phyloP scores from a whole-genome alignment of 1,284 basidiomycete genomes.

The Phellopilus nigrolimitatus region DNA sequence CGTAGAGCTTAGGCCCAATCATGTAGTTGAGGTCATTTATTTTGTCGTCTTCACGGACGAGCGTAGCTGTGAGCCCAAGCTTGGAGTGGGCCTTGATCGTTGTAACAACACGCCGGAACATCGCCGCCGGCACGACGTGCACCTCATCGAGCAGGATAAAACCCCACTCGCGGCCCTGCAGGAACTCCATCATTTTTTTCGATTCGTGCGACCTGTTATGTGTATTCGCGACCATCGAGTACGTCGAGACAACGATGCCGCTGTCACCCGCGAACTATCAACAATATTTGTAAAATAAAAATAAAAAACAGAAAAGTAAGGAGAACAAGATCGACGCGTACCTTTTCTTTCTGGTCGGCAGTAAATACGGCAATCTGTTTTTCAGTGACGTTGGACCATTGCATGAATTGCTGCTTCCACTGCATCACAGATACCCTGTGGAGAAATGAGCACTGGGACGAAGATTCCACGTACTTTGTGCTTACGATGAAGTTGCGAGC shows the following conservation, averaged over 20 bases:
- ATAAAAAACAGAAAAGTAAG: slow-evolving; percentile 9
- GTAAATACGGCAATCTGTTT: slow-evolving; percentile 94
- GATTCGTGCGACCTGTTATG: slow-evolving; percentile 94
- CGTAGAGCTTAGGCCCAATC: slow-evolving; percentile 98
- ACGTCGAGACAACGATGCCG: slow-evolving; percentile 95
- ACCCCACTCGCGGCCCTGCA: slow-evolving; percentile 90
- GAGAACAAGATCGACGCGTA: slow-evolving; percentile 35
- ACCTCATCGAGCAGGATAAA: slow-evolving; percentile 96
- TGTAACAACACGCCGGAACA: slow-evolving; percentile 94
- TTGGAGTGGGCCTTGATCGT: slow-evolving; percentile 98
- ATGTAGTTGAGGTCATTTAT: slow-evolving; percentile 98
- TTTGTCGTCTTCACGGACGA: slow-evolving; percentile 99
- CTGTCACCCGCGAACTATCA: slow-evolving; percentile 85
- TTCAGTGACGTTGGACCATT: slow-evolving; percentile 96
- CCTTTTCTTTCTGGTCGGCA: slow-evolving; percentile 94
- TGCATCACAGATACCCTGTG: slow-evolving; percentile 92
- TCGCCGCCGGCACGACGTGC: slow-evolving; percentile 94
- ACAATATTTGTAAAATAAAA: slow-evolving; percentile 15
- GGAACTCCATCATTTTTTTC: slow-evolving; percentile 98
- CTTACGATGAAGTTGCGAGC: slow-evolving; percentile 93
- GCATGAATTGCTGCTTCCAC: slow-evolving; percentile 96
- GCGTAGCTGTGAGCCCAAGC: slow-evolving; percentile 90
- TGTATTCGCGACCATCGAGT: slow-evolving; percentile 98
- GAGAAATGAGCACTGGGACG: slow-evolving; percentile 20
- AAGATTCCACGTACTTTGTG: slow-evolving; percentile 21